Evolutionary conservation across 495 filamentous ascomycete genomes (phyloP).

Genomic region (Podospora australis): DNA sequence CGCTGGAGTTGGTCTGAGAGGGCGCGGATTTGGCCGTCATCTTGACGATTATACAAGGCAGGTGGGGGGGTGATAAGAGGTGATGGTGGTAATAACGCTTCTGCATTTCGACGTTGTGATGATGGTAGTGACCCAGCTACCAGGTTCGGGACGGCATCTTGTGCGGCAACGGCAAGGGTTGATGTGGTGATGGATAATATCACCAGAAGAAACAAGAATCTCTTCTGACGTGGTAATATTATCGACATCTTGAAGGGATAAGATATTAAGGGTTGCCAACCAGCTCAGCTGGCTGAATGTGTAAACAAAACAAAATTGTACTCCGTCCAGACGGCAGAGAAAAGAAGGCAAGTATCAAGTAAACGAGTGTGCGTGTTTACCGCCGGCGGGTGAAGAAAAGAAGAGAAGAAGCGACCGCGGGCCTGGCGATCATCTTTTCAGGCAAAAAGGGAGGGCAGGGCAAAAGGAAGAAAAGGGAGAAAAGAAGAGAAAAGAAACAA

Average conservation of each 20-base stretch:
- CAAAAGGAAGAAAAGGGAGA: slow-evolving; percentile 19
- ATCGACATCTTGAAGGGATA: too few relatives aligned
- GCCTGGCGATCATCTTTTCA: slow-evolving; percentile 27
- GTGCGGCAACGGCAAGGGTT: slow-evolving; percentile 4
- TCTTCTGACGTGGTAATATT: neutral
- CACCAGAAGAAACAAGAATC: slow-evolving; percentile 13
- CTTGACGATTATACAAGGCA: slow-evolving; percentile 23
- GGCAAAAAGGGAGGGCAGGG: slow-evolving; percentile 18
- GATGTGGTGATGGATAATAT: slow-evolving; percentile 9
- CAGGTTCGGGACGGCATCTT: too few relatives aligned
- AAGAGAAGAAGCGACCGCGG: slow-evolving; percentile 12
- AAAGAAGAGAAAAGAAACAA: slow-evolving; percentile 7
- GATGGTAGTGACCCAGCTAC: too few relatives aligned
- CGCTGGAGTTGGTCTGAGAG: slow-evolving; percentile 31
- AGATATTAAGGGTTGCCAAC: neutral
- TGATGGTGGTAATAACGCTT: slow-evolving; percentile 10
- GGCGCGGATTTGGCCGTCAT: slow-evolving; percentile 33
- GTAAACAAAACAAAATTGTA: slow-evolving; percentile 2
- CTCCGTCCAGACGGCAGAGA: neutral
- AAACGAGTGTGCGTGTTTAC: slow-evolving; percentile 1
- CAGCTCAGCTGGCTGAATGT: slow-evolving; percentile 11
- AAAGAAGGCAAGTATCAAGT: neutral
- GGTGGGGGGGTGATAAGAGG: slow-evolving; percentile 17
- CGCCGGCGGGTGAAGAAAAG: slow-evolving; percentile 25
- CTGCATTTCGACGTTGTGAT: too few relatives aligned